These are phyloP conservation scores for Gaeumannomyces sp. DNA, from an alignment of 2,329 filamentous ascomycete genomes.

Conservation along the genomic window DNA sequence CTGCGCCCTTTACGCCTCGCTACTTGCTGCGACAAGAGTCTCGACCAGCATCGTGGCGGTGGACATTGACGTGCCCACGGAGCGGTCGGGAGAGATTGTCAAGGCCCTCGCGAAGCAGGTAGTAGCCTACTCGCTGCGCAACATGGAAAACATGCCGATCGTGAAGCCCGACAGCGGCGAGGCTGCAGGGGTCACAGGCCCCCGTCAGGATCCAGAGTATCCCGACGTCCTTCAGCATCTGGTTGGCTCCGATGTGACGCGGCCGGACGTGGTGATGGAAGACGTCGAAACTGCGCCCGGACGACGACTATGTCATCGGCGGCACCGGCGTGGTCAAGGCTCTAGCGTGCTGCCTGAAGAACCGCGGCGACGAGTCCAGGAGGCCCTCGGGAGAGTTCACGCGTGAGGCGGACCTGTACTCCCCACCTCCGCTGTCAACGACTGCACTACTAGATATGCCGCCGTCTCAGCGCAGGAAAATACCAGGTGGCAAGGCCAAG, in stretches of 20 bases:
- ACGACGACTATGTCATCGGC: constrained; percentile 93
- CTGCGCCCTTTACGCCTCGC: constrained; percentile 84
- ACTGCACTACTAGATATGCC: constrained; percentile 19
- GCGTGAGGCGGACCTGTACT: constrained; percentile 37
- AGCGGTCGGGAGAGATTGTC: constrained; percentile 81
- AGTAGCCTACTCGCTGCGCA: constrained; percentile 88
- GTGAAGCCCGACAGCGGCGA: constrained; percentile 23
- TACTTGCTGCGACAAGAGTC: constrained; percentile 80
- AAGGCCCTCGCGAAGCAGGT: constrained; percentile 90
- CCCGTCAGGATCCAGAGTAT: constrained; percentile 37
- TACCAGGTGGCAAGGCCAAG: constrained; percentile 60
- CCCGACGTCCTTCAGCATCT: constrained; percentile 84
- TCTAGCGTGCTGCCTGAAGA: constrained; percentile 81
- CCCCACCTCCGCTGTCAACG: not conserved
- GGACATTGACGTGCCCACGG: constrained; percentile 81
- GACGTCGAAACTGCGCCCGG: constrained; percentile 66
- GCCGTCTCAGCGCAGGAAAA: constrained; percentile 18
- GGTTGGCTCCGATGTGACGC: constrained; percentile 60
- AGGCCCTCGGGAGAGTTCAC: constrained; percentile 46
- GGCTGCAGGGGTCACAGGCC: constrained; percentile 27
- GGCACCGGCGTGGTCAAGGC: constrained; percentile 95
- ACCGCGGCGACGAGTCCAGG: constrained; percentile 61
- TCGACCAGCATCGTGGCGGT: constrained; percentile 80
- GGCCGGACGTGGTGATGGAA: constrained; percentile 46
- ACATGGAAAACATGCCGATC: constrained; percentile 75